Base-by-base conservation (phyloP, 306 rosid species). In the Cyclanthera cordifolia region DNA sequence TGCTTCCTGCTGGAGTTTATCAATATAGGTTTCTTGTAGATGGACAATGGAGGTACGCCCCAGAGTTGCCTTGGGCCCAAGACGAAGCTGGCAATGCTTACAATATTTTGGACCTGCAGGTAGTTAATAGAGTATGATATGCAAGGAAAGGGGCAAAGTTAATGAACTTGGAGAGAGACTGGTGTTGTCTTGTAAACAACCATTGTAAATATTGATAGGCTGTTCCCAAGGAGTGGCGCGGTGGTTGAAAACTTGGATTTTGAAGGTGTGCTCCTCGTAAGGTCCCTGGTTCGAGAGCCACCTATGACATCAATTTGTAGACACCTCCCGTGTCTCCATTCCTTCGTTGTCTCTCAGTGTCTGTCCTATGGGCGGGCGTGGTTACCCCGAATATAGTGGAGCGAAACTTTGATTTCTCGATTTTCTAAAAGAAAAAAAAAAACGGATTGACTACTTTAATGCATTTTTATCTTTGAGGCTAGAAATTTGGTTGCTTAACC, bases 1-100 rank as follows among this genome's bases (percentile, higher is more conserved):
- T 93, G 64, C 85, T 93, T 72, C 91, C 98, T 15, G 86, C 96
- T 21, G 98, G 96, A 75, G 94, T 93, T 73, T 93, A 89, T 81
- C 98, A 89, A 76, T 93, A 84, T 78, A 86, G 94, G 72, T 93
- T 93, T 83, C 53, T 89, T 49, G 95, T 89, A 52, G 98, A 93
- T 78, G 98, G 98, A 53, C 89, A 76, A 75, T 81, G 95, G 96
- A 86, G 89, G 82, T 79, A 75, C 16, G 71, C 88, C 52, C 96
- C 87, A 47, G 96, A 93, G 72, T 80, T 87, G 73, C 95, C 95
- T 53, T 81, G 83, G 83, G 77, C 86, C 37, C 82, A 80, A 58
- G 98, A 93, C 51, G 96, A 89, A 28, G 82, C 83, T 19, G 98
- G 96, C 37, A 81, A 84, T 72, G 67, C 89, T 53, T 89, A 76